These are phyloP conservation scores for Coemansia reversa DNA, from an alignment of 192 early-diverging fungal species.

Conservation along the genomic window DNA sequence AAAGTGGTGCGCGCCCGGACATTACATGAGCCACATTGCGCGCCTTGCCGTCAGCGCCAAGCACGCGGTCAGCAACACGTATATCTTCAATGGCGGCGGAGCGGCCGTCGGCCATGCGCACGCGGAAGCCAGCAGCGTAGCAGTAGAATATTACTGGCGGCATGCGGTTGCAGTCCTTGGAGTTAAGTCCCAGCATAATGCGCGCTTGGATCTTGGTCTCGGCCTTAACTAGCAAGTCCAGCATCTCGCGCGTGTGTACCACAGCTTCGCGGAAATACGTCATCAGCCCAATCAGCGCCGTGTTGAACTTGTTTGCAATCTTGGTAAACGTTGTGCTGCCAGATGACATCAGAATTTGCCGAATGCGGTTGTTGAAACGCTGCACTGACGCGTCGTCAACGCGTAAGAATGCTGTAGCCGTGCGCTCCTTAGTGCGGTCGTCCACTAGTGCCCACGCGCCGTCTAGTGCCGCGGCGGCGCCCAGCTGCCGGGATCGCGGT, in stretches of 20 bases:
- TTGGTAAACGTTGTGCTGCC: constrained; percentile 98
- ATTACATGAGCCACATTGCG: constrained; percentile 39
- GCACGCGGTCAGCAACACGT: constrained; percentile 32
- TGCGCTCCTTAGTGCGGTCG: constrained; percentile 96
- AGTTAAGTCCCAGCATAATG: constrained; percentile 99
- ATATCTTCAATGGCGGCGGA: constrained; percentile 33
- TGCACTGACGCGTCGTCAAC: constrained; percentile 93
- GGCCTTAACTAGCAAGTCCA: constrained; percentile 95
- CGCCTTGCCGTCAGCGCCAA: constrained; percentile 40
- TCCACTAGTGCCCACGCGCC: constrained; percentile 94
- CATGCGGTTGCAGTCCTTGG: constrained; percentile 97
- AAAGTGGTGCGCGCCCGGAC: constrained; percentile 37
- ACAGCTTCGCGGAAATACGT: constrained; percentile 98
- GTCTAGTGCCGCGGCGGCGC: constrained; percentile 55
- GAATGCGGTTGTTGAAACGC: constrained; percentile 92
- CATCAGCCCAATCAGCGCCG: constrained; percentile 92
- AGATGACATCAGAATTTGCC: constrained; percentile 97
- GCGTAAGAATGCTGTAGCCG: constrained; percentile 94
- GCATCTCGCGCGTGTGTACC: constrained; percentile 92
- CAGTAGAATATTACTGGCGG: constrained; percentile 89
- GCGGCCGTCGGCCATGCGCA: constrained; percentile 55
- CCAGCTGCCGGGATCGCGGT: constrained; percentile 86
- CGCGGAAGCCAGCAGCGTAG: constrained; percentile 48
- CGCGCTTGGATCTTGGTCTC: constrained; percentile 99
- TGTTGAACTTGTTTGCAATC: constrained; percentile 96